A percentile compares a stretch with the other conserved stretches of the same genome.
phyloP scores from a whole-genome alignment of 306 rosid genomes.

The Glycine tomentella region DNA sequence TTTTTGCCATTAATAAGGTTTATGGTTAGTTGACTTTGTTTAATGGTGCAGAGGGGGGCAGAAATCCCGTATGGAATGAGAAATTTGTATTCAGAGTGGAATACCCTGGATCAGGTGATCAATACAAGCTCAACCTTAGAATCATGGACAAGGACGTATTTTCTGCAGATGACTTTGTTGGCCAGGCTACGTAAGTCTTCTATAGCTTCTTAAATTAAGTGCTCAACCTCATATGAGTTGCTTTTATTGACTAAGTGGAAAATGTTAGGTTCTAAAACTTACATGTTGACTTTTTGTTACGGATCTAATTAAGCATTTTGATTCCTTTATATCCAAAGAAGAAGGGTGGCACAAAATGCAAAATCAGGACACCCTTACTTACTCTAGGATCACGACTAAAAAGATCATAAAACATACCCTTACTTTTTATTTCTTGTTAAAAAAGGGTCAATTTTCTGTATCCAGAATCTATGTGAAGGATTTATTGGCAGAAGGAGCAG shows the following conservation, averaged over 20 bases:
- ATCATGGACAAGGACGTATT: slow-evolving; percentile 86
- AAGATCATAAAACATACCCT: background rate
- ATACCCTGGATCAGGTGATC: slow-evolving; percentile 78
- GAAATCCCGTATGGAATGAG: slow-evolving; percentile 83
- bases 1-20: background rate
- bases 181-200: slow-evolving; percentile 72
- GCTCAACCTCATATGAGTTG: background rate
- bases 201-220: slow-evolving; percentile 6
- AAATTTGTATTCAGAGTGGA: slow-evolving; percentile 73
- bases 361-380: slow-evolving; percentile 21
- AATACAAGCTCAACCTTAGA: slow-evolving; percentile 69
- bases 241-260: background rate
- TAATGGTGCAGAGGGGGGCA: slow-evolving; percentile 68
- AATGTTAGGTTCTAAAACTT: background rate
- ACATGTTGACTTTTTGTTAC: slow-evolving; percentile 1
- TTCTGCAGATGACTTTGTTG: slow-evolving; percentile 73
- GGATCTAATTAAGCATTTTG: slow-evolving; percentile 10
- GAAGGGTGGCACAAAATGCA: background rate
- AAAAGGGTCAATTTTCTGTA: background rate
- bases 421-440: background rate
- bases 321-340: background rate
- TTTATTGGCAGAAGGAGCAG: slow-evolving; percentile 64
- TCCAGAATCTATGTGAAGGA: slow-evolving; percentile 61
- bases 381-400: background rate
- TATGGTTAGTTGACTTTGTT: background rate